These are phyloP conservation scores for Acanthamoeba royreba DNA, from an alignment of 208 protist species.

Conservation along the genomic window DNA sequence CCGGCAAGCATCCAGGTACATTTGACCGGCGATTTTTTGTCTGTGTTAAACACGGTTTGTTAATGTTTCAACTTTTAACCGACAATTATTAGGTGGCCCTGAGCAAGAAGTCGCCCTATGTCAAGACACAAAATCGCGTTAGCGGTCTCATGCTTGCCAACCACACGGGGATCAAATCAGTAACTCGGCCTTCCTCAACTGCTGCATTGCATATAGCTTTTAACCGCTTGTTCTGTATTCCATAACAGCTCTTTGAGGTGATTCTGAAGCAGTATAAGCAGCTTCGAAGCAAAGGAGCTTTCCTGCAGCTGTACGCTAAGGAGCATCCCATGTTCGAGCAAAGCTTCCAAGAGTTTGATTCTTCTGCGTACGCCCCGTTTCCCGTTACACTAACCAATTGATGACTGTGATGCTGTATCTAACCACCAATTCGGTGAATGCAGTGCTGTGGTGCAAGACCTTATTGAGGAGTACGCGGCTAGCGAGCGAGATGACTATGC, in stretches of 20 bases:
- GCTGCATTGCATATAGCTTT: too few species aligned
- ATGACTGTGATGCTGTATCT: background rate
- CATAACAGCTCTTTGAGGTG: background rate
- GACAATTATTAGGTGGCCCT: conserved; percentile 88
- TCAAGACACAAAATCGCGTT: conserved; percentile 94
- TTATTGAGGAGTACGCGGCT: conserved; percentile 97
- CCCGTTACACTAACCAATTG: conserved; percentile 71
- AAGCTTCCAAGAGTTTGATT: conserved; percentile 38
- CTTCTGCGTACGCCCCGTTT: conserved; percentile 80
- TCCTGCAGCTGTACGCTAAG: conserved; percentile 10
- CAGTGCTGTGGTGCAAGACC: conserved; percentile 84
- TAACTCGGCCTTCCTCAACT: background rate
- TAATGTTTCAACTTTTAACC: background rate
- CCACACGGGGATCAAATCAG: conserved; percentile 94
- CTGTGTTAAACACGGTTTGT: background rate
- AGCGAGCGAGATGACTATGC: conserved; percentile 93
- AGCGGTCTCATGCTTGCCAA: conserved; percentile 99
- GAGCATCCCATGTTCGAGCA: conserved; percentile 25
- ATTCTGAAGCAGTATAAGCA: conserved; percentile 22
- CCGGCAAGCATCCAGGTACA: conserved; percentile 80
- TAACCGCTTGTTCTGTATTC: too few species aligned
- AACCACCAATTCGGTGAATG: too few species aligned
- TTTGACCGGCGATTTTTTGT: background rate
- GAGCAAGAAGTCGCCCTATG: conserved; percentile 90
- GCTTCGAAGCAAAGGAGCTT: background rate